Conservation (phyloP, 2,329 filamentous ascomycete species). For the Sarocladiaceae sp. region DNA sequence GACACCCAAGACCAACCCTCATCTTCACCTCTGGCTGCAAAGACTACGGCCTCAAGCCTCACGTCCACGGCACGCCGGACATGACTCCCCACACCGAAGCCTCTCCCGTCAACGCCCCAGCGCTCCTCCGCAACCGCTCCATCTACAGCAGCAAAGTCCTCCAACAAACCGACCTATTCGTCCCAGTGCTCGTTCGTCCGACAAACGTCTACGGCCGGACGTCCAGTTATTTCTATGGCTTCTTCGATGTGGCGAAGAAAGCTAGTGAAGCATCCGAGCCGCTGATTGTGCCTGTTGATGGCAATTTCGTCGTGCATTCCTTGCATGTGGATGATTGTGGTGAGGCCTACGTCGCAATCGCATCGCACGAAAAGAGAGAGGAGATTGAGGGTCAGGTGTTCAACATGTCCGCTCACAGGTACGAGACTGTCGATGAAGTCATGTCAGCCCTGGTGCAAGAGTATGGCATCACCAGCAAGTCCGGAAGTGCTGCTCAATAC, state of each 20-base stretch:
- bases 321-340: slow-evolving; percentile 47
- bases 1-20: no score
- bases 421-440: slow-evolving; percentile 39
- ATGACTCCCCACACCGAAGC: no score
- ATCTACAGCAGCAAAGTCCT: no score
- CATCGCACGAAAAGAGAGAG: slow-evolving; percentile 25
- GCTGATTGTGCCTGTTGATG: slow-evolving; percentile 28
- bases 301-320: slow-evolving; percentile 38
- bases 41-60: no score
- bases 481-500: slow-evolving; percentile 26
- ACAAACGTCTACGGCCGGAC: slow-evolving; percentile 43
- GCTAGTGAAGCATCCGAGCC: slow-evolving; percentile 15
- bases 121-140: no score
- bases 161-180: no score
- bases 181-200: slow-evolving; percentile 38
- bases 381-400: slow-evolving; percentile 34
- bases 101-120: no score
- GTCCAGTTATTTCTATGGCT: slow-evolving; percentile 38
- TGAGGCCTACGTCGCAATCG: slow-evolving; percentile 42
- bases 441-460: slow-evolving; percentile 31
- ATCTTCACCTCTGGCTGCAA: no score
- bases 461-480: slow-evolving; percentile 27
- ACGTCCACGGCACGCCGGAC: no score
- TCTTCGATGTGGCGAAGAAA: slow-evolving; percentile 29
- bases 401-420: slow-evolving; percentile 39